phyloP scores from a whole-genome alignment of 768 basidiomycete genomes.

The Agaricus subrufescens region DNA sequence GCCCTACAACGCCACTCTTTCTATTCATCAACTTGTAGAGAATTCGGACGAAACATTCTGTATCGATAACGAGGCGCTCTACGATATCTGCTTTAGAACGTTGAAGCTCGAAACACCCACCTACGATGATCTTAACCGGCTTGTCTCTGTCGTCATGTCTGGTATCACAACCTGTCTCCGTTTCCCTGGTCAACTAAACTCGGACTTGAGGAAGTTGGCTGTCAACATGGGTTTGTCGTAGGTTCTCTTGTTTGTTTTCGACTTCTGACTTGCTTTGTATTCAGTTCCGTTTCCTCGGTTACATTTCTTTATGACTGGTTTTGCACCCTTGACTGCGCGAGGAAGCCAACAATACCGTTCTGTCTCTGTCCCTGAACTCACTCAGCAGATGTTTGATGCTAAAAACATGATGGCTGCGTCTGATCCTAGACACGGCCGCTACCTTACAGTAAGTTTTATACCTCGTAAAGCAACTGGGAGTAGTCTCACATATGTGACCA shows the following conservation, averaged over 20 bases:
- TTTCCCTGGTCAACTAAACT: conserved; percentile 99
- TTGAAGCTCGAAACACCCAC: conserved; percentile 94
- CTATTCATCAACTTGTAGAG: conserved; percentile 97
- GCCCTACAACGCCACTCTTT: conserved; percentile 99
- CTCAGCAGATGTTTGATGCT: conserved; percentile 99
- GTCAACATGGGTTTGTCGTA: conserved; percentile 92
- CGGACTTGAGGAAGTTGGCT: conserved; percentile 94
- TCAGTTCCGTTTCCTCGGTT: conserved; percentile 97
- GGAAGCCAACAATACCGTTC: conserved; percentile 95
- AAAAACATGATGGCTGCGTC: conserved; percentile 99
- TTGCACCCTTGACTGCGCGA: conserved; percentile 90
- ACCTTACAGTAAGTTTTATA: conserved; percentile 71
- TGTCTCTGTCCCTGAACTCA: conserved; percentile 95
- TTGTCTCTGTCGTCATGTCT: conserved; percentile 97
- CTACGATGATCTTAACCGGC: conserved; percentile 96
- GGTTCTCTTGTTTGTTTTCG: neutral
- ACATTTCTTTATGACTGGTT: conserved; percentile 99
- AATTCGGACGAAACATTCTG: conserved; percentile 99
- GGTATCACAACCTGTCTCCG: conserved; percentile 98
- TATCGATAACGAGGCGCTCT: conserved; percentile 98
- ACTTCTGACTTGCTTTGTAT: neutral
- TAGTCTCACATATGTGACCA: conserved; percentile 16
- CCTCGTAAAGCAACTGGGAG: neutral
- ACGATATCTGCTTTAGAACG: conserved; percentile 98
- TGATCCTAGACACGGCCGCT: conserved; percentile 94